Evolutionary conservation across 2,329 filamentous ascomycete species (phyloP).

Genomic region (Macrophomina tecta): DNA sequence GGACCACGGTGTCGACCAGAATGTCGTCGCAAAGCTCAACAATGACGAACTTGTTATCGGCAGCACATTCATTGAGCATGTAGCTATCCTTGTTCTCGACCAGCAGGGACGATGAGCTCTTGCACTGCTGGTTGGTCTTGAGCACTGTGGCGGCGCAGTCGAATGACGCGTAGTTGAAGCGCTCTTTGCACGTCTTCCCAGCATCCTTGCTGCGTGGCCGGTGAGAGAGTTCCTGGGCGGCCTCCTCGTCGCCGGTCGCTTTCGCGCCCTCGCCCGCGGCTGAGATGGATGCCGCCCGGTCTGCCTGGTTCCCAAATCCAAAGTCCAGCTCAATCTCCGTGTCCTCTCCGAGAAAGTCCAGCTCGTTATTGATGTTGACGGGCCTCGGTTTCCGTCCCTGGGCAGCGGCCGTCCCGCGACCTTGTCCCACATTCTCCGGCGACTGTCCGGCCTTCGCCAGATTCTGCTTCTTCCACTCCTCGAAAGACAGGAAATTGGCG

Average conservation of each 20-base stretch:
- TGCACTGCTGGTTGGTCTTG: constrained; percentile 85
- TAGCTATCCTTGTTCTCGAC: constrained; percentile 99
- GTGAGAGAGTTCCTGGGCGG: constrained; percentile 37
- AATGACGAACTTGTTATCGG: constrained; percentile 89
- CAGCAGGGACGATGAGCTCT: constrained; percentile 85
- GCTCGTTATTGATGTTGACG: constrained; percentile 67
- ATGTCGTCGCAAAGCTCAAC: constrained; percentile 89
- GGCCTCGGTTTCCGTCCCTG: constrained; percentile 57
- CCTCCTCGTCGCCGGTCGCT: not conserved
- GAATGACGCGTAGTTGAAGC: constrained; percentile 97
- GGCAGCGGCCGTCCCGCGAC: constrained; percentile 54
- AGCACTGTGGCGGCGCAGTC: constrained; percentile 93
- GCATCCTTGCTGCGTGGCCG: constrained; percentile 80
- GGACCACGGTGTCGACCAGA: constrained; percentile 91
- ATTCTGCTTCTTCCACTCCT: constrained; percentile 97
- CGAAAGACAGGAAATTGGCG: constrained; percentile 90
- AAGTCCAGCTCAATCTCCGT: constrained; percentile 82
- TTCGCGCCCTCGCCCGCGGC: constrained; percentile 10
- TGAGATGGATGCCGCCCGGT: constrained; percentile 12
- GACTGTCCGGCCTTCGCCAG: constrained; percentile 83
- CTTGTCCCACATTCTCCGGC: constrained; percentile 68
- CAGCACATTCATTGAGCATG: constrained; percentile 91
- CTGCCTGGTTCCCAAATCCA: constrained; percentile 55
- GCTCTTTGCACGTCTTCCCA: constrained; percentile 95
- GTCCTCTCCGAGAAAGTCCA: constrained; percentile 85